Evolutionary conservation across 176 grass and related monocot genomes (phyloP).

Genomic region (Eragrostis nindensis): DNA sequence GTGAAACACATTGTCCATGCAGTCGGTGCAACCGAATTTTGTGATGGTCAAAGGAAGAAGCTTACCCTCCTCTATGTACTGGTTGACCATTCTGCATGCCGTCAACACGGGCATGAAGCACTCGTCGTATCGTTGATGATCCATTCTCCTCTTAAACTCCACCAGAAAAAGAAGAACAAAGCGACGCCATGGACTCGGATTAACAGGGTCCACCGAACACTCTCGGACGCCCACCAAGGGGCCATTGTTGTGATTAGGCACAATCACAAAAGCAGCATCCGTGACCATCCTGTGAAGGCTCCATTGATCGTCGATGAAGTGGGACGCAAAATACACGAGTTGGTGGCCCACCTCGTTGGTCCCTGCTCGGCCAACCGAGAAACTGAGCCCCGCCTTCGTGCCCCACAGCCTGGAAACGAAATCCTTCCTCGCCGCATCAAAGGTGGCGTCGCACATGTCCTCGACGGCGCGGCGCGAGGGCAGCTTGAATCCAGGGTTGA

Average conservation of each 20-base stretch:
- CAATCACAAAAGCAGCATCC: background rate
- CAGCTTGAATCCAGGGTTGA: background rate
- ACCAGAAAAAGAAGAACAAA: too few relatives aligned
- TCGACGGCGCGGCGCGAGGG: background rate
- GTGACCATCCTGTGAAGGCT: background rate
- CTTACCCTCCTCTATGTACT: too few relatives aligned
- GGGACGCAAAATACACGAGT: background rate
- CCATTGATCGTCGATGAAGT: constrained; percentile 21
- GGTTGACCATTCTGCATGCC: too few relatives aligned
- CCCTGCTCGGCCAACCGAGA: too few relatives aligned
- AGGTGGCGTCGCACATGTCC: background rate
- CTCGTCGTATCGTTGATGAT: too few relatives aligned
- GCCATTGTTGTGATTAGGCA: background rate
- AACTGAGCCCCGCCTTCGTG: background rate
- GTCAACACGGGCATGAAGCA: too few relatives aligned
- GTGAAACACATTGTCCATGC: background rate
- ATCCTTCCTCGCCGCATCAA: background rate
- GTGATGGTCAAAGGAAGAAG: too few relatives aligned
- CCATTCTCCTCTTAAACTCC: too few relatives aligned
- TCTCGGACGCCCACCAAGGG: background rate
- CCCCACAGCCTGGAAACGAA: background rate
- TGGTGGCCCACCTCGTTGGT: background rate
- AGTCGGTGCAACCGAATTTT: too few relatives aligned
- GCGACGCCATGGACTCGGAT: too few relatives aligned
- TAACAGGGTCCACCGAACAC: too few relatives aligned